Evolutionary conservation across 2,329 filamentous ascomycete genomes (phyloP).

Genomic region (Phymatotrichopsis omnivora): DNA sequence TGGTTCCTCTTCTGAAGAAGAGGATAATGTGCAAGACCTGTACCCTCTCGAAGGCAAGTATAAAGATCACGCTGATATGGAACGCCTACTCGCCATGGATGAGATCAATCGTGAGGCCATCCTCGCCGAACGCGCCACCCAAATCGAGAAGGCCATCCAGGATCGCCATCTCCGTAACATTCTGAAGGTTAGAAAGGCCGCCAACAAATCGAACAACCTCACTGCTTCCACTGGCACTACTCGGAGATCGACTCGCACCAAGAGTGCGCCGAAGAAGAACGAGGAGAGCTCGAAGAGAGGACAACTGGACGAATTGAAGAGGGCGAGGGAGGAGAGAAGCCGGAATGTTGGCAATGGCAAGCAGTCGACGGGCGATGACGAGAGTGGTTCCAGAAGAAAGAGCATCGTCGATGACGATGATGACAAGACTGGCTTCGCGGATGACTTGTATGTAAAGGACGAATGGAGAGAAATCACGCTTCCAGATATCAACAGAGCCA

Average conservation of each 20-base stretch:
- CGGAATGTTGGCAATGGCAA: slow-evolving; percentile 27
- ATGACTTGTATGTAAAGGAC: slow-evolving; percentile 23
- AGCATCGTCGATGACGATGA: slow-evolving; percentile 28
- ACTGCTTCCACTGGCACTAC: slow-evolving; percentile 23
- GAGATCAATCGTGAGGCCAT: slow-evolving; percentile 88
- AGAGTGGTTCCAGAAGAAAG: slow-evolving; percentile 21
- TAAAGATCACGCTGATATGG: slow-evolving; percentile 61
- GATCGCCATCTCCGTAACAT: slow-evolving; percentile 26
- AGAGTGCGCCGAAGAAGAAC: slow-evolving; percentile 28
- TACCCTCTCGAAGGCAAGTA: slow-evolving; percentile 87
- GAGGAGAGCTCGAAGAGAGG: slow-evolving; percentile 29
- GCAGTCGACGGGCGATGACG: slow-evolving; percentile 24
- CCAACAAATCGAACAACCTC: slow-evolving; percentile 38
- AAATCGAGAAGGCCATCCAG: slow-evolving; percentile 71
- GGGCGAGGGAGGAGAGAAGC: slow-evolving; percentile 28
- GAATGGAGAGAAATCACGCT: slow-evolving; percentile 23
- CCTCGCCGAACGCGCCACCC: slow-evolving; percentile 73
- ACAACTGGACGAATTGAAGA: slow-evolving; percentile 28
- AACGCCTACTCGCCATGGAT: slow-evolving; percentile 70
- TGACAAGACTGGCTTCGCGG: slow-evolving; percentile 17
- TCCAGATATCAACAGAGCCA: slow-evolving; percentile 57
- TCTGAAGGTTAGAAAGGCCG: slow-evolving; percentile 35
- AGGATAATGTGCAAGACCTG: slow-evolving; percentile 52
- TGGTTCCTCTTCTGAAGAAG: slow-evolving; percentile 50
- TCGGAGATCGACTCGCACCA: slow-evolving; percentile 28